A percentile compares a stretch with the other conserved stretches of the same genome.
phyloP scores from a whole-genome alignment of 176 grass and related monocot genomes.

The Microstegium vimineum region DNA sequence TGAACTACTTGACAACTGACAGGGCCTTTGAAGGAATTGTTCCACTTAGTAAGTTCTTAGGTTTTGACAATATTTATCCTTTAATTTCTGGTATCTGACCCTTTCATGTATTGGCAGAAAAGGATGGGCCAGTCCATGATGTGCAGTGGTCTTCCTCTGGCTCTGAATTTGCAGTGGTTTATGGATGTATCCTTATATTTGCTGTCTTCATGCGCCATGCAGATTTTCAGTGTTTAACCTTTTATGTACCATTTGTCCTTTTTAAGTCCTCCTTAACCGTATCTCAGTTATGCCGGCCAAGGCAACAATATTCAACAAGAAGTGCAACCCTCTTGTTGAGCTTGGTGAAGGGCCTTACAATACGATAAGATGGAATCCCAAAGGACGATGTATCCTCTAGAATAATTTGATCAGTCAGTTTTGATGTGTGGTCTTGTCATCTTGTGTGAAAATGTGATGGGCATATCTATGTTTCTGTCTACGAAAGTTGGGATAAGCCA shows the following conservation, averaged over 20 bases:
- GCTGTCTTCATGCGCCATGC: slow-evolving; percentile 4
- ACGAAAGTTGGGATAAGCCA: neutral
- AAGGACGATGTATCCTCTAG: slow-evolving; percentile 85
- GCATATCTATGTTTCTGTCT: neutral
- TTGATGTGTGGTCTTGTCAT: slow-evolving; percentile 4
- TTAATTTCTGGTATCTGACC: neutral
- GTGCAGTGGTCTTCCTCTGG: slow-evolving; percentile 81
- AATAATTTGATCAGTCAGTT: slow-evolving; percentile 10
- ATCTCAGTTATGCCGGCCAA: slow-evolving; percentile 84
- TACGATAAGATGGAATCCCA: slow-evolving; percentile 95
- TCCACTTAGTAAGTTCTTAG: slow-evolving; percentile 68
- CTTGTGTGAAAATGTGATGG: neutral
- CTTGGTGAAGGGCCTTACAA: slow-evolving; percentile 95
- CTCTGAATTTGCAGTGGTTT: slow-evolving; percentile 87
- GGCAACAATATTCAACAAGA: slow-evolving; percentile 86
- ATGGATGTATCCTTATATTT: slow-evolving; percentile 71
- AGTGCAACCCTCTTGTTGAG: slow-evolving; percentile 83
- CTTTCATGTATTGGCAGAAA: slow-evolving; percentile 38
- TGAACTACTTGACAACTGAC: slow-evolving; percentile 92
- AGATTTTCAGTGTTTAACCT: slow-evolving; percentile 3
- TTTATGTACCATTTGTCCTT: slow-evolving; percentile 17
- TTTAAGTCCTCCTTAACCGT: slow-evolving; percentile 49
- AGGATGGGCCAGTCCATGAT: slow-evolving; percentile 93
- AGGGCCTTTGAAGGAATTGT: slow-evolving; percentile 85
- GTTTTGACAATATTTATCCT: neutral